Base-by-base conservation (phyloP, 2,329 filamentous ascomycete genomes). In the Cytospora piceae region DNA sequence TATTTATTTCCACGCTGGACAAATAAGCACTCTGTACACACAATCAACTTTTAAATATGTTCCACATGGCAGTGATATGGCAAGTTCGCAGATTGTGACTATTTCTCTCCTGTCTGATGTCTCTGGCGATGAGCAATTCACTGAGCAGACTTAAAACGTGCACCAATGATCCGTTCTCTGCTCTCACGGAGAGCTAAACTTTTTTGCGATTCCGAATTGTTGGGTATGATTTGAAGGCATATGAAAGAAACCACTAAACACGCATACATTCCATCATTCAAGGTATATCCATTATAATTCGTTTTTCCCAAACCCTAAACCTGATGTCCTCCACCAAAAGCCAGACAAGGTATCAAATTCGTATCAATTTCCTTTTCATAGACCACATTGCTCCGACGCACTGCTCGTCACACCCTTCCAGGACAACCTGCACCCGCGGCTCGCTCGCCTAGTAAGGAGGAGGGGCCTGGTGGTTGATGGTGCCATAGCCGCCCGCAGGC, bases 401-500 rank as follows among this genome's bases (percentile, higher is more conserved):
- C 39, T 20, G 39, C 39, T 42, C 46, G n/a, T n/a, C n/a, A 49
- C 46, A 24, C 46, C n/a, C 11, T 6, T 24, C 46, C 20, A 24
- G 46, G n/a, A 49, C n/a, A 24, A 5, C n/a, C 42, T 6, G 8
- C 17, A 46, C 42, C 3, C 2, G 12, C 5, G 11, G 3, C 4
- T 14, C 8, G 8, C n/a, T 3, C 17, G n/a, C n/a, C 46, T 49
- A 49, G 12, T 49, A 49, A 49, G 46, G n/a, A 14, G 46, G 53
- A 37, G 53, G 39, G 6, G 60, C n/a, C 29, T 42, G 60, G 53
- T 63, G 34, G 39, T 63, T 51, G 39, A 66, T 66, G n/a, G 63
- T 68, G 22, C 63, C 63, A 42, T 66, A 66, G 54, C 64, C 66
- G 20, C 46, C 37, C n/a, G 56, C 72, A 67, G 83, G 80, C 0